Evolutionary conservation across 2,329 filamentous ascomycete species (phyloP).

Genomic region (Colletotrichum costaricense): DNA sequence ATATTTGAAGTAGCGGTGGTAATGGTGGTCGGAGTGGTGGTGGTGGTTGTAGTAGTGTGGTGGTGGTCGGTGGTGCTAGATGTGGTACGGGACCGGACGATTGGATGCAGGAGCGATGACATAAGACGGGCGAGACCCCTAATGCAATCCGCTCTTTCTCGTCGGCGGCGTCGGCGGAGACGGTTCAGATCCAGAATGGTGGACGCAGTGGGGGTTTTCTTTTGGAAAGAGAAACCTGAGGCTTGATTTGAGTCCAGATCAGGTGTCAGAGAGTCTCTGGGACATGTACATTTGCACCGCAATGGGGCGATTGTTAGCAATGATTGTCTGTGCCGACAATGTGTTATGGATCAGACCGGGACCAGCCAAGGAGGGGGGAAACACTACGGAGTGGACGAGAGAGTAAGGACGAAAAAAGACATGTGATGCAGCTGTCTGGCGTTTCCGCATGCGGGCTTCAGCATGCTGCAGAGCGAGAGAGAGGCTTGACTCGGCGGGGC

Average conservation of each 20-base stretch:
- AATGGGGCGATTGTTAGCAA: constrained; percentile 17
- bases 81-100: constrained; percentile 33
- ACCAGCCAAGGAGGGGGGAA: constrained; percentile 7
- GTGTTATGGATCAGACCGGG: constrained; percentile 13
- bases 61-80: constrained; percentile 11
- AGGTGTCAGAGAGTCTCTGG: constrained; percentile 22
- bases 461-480: not conserved
- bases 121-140: constrained; percentile 34
- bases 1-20: constrained; percentile 29
- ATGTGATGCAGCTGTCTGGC: constrained; percentile 28
- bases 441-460: constrained; percentile 31
- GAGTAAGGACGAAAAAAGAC: constrained; percentile 17
- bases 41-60: not conserved
- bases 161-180: constrained; percentile 31
- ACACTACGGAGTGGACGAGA: constrained; percentile 18
- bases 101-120: constrained; percentile 36
- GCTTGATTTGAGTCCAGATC: constrained; percentile 11
- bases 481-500: constrained; percentile 23
- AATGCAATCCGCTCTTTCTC: constrained; percentile 13
- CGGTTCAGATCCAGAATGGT: constrained; percentile 1
- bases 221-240: constrained; percentile 10
- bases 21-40: not conserved
- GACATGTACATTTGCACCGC: constrained; percentile 24
- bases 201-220: not conserved
- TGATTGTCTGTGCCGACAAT: constrained; percentile 9